Evolutionary conservation across 139 green algal species (phyloP), one percentile per base, ranked within the genome.

Genomic region (Coccomyxa sp.): DNA sequence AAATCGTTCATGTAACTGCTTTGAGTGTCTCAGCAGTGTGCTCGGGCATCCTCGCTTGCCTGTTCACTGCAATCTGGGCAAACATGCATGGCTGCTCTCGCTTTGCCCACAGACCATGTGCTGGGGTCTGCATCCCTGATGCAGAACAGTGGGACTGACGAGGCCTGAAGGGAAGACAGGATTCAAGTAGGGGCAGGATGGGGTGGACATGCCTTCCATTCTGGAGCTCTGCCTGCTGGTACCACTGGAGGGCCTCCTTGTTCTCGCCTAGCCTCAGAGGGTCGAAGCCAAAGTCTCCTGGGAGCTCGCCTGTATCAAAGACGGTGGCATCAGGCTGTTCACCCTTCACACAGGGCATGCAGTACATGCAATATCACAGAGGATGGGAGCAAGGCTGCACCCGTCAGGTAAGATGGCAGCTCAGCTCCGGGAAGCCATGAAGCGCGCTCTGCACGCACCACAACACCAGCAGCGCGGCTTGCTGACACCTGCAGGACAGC

Each of bases 251-350:
- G n/a, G 35, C 38, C 2, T 79, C 83, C 14, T 73, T 37, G 40
- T 82, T 70, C 74, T 79, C 80, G 34, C 72, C 77, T 37, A 90
- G 81, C 73, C 77, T 70, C 68, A 88, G 79, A 41, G 87, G 87
- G 81, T 91, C 87, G 73, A 90, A 90, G 39, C 87, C 86, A 75
- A 76, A 87, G 86, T 90, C 81, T 40, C 71, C 72, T n/a, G 78
- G 55, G 29, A 85, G 39, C 9, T 55, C 35, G 39, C 76, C 76
- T n/a, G 77, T 29, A 5, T n/a, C n/a, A n/a, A n/a, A n/a, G n/a
- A n/a, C n/a, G n/a, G n/a, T n/a, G n/a, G n/a, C n/a, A n/a, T n/a
- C n/a, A n/a, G n/a, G n/a, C n/a, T n/a, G n/a, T n/a, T n/a, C n/a
- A n/a, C n/a, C n/a, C n/a, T 18, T 38, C 24, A 12, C 64, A 71